Base-by-base conservation (phyloP, 352 stramenopile genomes). In the Phytophthora melonis region DNA sequence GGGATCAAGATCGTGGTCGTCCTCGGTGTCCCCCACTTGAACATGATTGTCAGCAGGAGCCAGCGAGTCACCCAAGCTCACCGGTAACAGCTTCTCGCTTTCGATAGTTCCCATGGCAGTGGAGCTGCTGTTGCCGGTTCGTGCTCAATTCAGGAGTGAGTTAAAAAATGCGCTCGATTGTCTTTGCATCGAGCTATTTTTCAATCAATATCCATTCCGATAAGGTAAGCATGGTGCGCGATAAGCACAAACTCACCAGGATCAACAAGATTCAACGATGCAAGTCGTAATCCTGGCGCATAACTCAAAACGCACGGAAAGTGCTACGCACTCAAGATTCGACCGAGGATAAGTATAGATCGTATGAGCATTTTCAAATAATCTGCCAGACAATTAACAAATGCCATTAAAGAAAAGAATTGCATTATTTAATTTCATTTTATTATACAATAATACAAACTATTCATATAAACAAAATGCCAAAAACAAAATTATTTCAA, bases 221-320 rank as follows among this genome's bases (percentile, higher is more conserved):
- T 43, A 16, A 23, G 16, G 13, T 19, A 23, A 52, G 13, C 18
- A 32, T 25, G 34, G 4, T 58, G 13, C 5, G 53, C 25, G 53
- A 43, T 58, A 30, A 39, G 53, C 43, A 58, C 53, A 34, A 58
- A 43, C 53, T 58, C 53, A 58, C 16, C 53, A 41, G 10, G n/a
- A 58, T n/a, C 53, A 19, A 21, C 25, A 58, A 56, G 63, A 57
- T 62, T 63, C 50, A 63, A 19, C 13, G 8, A 10, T 16, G 36
- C 0, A 18, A 43, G 36, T 43, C 5, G 36, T 16, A 16, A 11
- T 43, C 36, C 13, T 43, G 3, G 10, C 8, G 36, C 36, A 43
- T 3, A 43, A 16, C 36, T 43, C 5, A 10, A 43, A 43, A 3
- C 36, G 18, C 36, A 43, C 36, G 9, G 36, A 5, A 11, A 16